phyloP scores from a whole-genome alignment of 2,329 filamentous ascomycete species.

The Fusarium austroafricanum region DNA sequence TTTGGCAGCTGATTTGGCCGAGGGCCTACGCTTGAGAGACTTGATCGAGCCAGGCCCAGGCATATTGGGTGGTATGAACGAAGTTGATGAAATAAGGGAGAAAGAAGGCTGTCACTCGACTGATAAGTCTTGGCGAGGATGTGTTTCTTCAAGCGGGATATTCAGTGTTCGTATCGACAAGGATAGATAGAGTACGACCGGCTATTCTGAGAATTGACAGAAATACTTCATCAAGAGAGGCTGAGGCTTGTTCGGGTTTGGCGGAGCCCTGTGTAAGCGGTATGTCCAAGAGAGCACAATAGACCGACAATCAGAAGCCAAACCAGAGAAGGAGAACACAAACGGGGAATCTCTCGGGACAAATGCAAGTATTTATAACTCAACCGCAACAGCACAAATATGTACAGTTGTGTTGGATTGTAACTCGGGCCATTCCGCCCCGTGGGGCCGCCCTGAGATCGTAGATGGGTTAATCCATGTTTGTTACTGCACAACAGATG shows the following conservation, averaged over 20 bases:
- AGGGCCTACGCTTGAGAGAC: conserved; percentile 30
- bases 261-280: not conserved
- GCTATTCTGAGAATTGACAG: not conserved
- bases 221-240: not conserved
- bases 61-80: conserved; percentile 1
- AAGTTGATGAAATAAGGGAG: not conserved
- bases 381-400: not conserved
- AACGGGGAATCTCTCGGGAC: not conserved
- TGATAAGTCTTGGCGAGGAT: not conserved
- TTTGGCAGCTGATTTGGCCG: conserved; percentile 35
- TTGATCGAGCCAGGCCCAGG: conserved; percentile 30
- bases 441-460: conserved; percentile 24
- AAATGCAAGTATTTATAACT: conserved; percentile 30
- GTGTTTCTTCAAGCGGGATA: not conserved
- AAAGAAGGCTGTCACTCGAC: not conserved
- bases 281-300: not conserved
- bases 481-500: conserved; percentile 23
- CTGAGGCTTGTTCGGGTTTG: not conserved
- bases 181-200: not conserved
- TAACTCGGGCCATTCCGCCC: conserved; percentile 10
- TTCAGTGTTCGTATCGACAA: conserved; percentile 6
- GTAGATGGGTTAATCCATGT: conserved; percentile 40
- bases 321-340: not conserved
- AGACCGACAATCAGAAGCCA: not conserved
- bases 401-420: not conserved